Evolutionary conservation across 306 rosid genomes (phyloP).

Genomic region (Potentilla sterilis): DNA sequence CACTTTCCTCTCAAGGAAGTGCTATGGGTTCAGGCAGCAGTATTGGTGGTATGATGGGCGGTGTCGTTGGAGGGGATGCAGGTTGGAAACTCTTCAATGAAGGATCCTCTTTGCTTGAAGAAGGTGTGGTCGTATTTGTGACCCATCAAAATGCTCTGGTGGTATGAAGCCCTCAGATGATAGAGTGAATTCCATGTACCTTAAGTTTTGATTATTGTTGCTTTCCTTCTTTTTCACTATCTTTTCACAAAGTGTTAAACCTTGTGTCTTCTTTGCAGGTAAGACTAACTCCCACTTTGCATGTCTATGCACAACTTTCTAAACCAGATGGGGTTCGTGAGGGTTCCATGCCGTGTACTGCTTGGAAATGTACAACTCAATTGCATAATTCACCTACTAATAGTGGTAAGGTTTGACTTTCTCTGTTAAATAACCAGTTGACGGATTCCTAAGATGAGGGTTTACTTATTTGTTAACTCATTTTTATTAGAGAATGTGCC

Average conservation of each 20-base stretch:
- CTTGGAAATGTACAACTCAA: slow-evolving; percentile 80
- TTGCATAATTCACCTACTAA: slow-evolving; percentile 39
- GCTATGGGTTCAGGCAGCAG: slow-evolving; percentile 58
- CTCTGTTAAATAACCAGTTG: slow-evolving; percentile 27
- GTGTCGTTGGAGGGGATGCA: slow-evolving; percentile 91
- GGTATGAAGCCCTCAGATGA: slow-evolving; percentile 73
- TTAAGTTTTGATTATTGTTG: slow-evolving; percentile 32
- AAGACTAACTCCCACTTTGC: slow-evolving; percentile 68
- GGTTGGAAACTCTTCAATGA: slow-evolving; percentile 98
- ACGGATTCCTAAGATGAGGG: slow-evolving; percentile 7
- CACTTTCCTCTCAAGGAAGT: slow-evolving; percentile 56
- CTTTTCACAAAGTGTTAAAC: slow-evolving; percentile 23
- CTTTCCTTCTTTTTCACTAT: slow-evolving; percentile 23
- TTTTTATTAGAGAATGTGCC: slow-evolving; percentile 46
- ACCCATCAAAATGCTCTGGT: slow-evolving; percentile 92
- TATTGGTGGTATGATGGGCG: slow-evolving; percentile 93
- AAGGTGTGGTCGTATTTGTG: slow-evolving; percentile 90
- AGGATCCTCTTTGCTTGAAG: slow-evolving; percentile 79
- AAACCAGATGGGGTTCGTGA: slow-evolving; percentile 91
- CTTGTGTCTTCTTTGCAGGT: slow-evolving; percentile 51
- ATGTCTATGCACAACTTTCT: slow-evolving; percentile 69
- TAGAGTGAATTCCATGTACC: slow-evolving; percentile 35
- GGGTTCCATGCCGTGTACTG: slow-evolving; percentile 96
- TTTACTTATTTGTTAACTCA: neutral
- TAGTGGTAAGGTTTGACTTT: slow-evolving; percentile 51